Percentiles rank a stretch among this genome's conserved stretches.
These are phyloP conservation scores for Rosa hybrid DNA, from an alignment of 331 rosid genomes.

Conservation along the genomic window DNA sequence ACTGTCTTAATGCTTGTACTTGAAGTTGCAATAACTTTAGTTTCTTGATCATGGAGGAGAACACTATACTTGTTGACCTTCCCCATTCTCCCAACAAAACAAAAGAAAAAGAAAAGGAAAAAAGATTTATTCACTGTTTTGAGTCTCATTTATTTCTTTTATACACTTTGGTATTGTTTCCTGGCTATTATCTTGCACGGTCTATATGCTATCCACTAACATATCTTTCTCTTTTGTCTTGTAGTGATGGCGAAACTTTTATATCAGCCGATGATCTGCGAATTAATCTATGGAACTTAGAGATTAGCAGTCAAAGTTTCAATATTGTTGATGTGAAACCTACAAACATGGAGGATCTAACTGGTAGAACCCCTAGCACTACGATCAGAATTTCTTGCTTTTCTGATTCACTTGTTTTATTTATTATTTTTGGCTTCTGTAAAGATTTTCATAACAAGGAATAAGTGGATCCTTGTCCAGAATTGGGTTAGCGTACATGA, in stretches of 20 bases:
- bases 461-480: not conserved
- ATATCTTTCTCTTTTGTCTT: slow-evolving; percentile 20
- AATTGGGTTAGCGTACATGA: not conserved
- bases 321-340: slow-evolving; percentile 69
- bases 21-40: slow-evolving; percentile 1
- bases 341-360: slow-evolving; percentile 67
- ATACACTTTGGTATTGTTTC: slow-evolving; percentile 1
- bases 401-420: slow-evolving; percentile 2
- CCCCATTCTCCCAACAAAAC: not conserved
- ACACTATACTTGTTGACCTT: not conserved
- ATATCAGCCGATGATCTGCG: slow-evolving; percentile 72
- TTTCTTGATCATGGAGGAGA: slow-evolving; percentile 4
- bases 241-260: slow-evolving; percentile 68
- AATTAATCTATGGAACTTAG: slow-evolving; percentile 71
- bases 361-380: slow-evolving; percentile 41
- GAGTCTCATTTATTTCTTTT: not conserved
- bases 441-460: not conserved
- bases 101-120: not conserved
- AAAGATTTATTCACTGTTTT: not conserved
- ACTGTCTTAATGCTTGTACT: slow-evolving; percentile 14
- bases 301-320: slow-evolving; percentile 68
- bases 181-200: not conserved
- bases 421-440: not conserved
- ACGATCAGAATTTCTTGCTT: slow-evolving; percentile 6
- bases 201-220: slow-evolving; percentile 14